These are phyloP conservation scores for Ilyonectria destructans DNA, from an alignment of 2,329 filamentous ascomycete species.

Conservation along the genomic window DNA sequence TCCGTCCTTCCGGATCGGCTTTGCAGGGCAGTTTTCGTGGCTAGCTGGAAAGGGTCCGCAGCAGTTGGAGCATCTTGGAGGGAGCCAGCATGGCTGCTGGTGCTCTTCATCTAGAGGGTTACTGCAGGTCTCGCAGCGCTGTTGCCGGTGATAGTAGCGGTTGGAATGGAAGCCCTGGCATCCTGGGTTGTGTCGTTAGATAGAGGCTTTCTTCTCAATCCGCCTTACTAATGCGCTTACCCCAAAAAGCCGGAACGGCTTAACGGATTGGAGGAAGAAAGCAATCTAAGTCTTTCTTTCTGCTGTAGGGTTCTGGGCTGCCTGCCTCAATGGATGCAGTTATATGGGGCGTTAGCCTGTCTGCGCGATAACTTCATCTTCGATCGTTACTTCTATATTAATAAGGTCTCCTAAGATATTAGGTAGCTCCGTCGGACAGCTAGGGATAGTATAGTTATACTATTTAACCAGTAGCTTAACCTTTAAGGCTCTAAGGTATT, in stretches of 20 bases:
- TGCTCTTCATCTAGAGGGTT: background rate
- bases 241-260: background rate
- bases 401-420: background rate
- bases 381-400: background rate
- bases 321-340: background rate
- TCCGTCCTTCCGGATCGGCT: too few relatives aligned
- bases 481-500: background rate
- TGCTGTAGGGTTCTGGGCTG: background rate
- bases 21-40: background rate
- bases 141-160: background rate
- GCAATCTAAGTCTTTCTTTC: background rate
- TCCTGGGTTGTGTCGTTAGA: background rate
- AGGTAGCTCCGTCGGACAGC: background rate
- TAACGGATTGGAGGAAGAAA: background rate
- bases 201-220: background rate
- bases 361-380: background rate
- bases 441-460: background rate
- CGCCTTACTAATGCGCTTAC: background rate
- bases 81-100: background rate
- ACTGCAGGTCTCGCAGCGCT: background rate
- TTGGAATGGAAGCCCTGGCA: background rate
- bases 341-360: background rate
- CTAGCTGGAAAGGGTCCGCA: too few relatives aligned
- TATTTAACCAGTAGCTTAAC: background rate
- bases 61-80: background rate